These are phyloP conservation scores for Alternaria brassicicola DNA, from an alignment of 2,329 filamentous ascomycete genomes.

Conservation along the genomic window DNA sequence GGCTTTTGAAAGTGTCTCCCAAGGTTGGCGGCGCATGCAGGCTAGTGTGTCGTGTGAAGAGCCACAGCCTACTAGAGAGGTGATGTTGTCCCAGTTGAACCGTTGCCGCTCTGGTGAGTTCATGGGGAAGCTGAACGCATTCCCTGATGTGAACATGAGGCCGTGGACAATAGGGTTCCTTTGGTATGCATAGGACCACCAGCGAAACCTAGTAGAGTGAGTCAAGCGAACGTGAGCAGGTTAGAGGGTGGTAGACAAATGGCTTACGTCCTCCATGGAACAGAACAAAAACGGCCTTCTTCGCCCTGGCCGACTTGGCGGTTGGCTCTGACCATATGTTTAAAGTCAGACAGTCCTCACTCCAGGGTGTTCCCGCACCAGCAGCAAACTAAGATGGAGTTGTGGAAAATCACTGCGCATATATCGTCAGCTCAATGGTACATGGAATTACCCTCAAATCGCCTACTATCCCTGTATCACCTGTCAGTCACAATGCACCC, in stretches of 20 bases:
- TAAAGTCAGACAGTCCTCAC: conserved; percentile 41
- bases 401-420: conserved; percentile 27
- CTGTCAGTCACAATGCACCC: neutral
- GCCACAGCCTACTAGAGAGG: conserved; percentile 21
- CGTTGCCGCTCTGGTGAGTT: conserved; percentile 20
- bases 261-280: conserved; percentile 51
- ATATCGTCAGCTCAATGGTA: conserved; percentile 1
- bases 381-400: conserved; percentile 20
- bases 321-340: conserved; percentile 42
- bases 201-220: conserved; percentile 37
- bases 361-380: conserved; percentile 23
- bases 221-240: neutral
- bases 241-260: neutral
- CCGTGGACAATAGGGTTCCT: conserved; percentile 56
- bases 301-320: conserved; percentile 17
- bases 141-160: conserved; percentile 49
- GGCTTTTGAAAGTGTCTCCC: conserved; percentile 13
- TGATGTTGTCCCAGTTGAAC: conserved; percentile 25
- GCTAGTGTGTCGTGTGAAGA: conserved; percentile 10
- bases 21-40: conserved; percentile 28
- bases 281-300: conserved; percentile 50
- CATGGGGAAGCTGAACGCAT: conserved; percentile 25
- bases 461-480: conserved; percentile 19
- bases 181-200: conserved; percentile 54
- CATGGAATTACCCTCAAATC: neutral